Conservation (phyloP, 225 moss, liverwort and hornwort species). For the Bryum argenteum region DNA sequence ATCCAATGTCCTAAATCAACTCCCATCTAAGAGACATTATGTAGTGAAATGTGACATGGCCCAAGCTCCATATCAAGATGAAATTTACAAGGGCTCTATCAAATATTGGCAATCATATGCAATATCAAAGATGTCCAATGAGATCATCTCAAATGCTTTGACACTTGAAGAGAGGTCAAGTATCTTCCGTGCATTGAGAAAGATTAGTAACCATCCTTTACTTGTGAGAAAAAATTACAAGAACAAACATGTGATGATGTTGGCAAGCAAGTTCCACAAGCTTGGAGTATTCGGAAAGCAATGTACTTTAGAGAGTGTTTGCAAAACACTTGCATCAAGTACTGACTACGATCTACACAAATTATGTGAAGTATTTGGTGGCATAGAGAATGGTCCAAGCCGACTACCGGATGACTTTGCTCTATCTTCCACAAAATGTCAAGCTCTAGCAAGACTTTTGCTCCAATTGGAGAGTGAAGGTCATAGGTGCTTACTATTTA, state of each 20-base stretch:
- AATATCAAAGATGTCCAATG: background rate
- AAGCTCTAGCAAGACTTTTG: background rate
- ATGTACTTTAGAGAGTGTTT: background rate
- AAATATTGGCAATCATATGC: background rate
- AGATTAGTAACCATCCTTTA: background rate
- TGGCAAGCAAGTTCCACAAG: background rate
- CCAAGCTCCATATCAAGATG: background rate
- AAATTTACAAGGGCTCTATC: background rate
- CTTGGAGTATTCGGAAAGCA: background rate
- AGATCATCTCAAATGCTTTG: background rate
- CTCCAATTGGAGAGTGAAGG: background rate
- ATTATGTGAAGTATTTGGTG: background rate
- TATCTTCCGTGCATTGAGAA: background rate
- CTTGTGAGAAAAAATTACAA: background rate
- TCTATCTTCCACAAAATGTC: background rate
- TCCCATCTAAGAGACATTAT: background rate
- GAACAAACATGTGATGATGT: background rate
- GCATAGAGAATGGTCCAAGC: background rate
- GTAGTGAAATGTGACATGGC: background rate
- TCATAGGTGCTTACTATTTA: conserved; percentile 16
- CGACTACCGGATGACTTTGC: background rate
- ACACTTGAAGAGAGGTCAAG: background rate
- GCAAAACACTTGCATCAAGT: fast-evolving
- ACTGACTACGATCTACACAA: conserved; percentile 15
- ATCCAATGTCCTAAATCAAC: background rate